phyloP scores from a whole-genome alignment of 129 eudicot species.

The Flaveria bidentis region DNA sequence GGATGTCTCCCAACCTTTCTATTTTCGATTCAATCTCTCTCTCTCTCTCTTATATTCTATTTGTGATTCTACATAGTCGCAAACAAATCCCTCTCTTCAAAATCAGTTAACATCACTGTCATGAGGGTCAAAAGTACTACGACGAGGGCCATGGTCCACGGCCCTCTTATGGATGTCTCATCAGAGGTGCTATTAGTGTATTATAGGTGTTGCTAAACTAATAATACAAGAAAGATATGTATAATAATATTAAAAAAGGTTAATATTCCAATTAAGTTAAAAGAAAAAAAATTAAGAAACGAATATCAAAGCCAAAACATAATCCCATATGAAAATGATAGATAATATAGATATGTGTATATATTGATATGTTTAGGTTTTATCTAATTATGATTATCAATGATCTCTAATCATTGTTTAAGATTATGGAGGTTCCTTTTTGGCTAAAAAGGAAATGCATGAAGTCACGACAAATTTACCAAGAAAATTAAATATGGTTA shows the following conservation, averaged over 20 bases:
- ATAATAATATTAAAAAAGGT: neutral
- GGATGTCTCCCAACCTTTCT: no score
- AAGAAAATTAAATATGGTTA: conserved; percentile 26
- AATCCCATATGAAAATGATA: neutral
- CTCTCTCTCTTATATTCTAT: no score
- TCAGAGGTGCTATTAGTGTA: neutral
- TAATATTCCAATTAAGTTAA: no score
- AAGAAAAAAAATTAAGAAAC: no score
- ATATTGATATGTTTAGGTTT: conserved; percentile 22
- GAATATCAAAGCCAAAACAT: neutral
- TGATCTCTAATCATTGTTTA: conserved; percentile 52
- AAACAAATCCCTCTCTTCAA: no score
- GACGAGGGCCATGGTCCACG: no score
- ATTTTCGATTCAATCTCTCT: no score
- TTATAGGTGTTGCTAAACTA: neutral
- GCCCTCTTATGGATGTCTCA: no score
- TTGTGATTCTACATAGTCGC: no score
- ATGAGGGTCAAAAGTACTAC: no score
- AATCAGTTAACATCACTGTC: no score
- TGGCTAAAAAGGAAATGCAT: conserved; percentile 17
- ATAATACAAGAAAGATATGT: neutral
- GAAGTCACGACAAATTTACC: conserved; percentile 42
- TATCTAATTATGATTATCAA: conserved; percentile 46
- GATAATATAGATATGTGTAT: neutral
- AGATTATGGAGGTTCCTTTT: conserved; percentile 15